phyloP scores from a whole-genome alignment of 2,329 filamentous ascomycete species.

The Aspergillus amoenus region DNA sequence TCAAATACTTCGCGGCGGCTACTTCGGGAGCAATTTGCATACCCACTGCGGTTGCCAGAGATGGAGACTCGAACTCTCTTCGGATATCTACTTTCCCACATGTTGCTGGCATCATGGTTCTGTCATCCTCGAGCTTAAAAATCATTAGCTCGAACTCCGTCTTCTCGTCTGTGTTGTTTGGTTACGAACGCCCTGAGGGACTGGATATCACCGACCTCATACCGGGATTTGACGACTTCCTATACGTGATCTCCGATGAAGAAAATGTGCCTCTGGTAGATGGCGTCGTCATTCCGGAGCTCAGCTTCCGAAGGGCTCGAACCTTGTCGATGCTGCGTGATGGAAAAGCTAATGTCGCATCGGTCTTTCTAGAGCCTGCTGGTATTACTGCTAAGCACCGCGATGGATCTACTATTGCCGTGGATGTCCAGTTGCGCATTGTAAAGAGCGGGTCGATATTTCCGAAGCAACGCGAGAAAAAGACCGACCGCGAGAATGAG shows the following conservation, averaged over 20 bases:
- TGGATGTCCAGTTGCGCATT: constrained; percentile 95
- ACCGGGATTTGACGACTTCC: constrained; percentile 80
- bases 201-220: constrained; percentile 77
- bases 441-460: constrained; percentile 80
- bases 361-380: constrained; percentile 78
- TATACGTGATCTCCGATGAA: constrained; percentile 79
- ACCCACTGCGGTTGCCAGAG: constrained; percentile 76
- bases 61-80: constrained; percentile 68
- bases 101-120: constrained; percentile 92
- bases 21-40: constrained; percentile 77
- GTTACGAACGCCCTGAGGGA: constrained; percentile 79
- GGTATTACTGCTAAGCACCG: constrained; percentile 83
- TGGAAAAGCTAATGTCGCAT: constrained; percentile 73
- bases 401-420: constrained; percentile 86
- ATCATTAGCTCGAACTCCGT: constrained; percentile 94
- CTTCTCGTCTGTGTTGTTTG: constrained; percentile 90
- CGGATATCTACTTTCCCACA: constrained; percentile 93
- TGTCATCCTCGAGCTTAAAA: constrained; percentile 73
- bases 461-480: constrained; percentile 59
- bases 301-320: constrained; percentile 87
- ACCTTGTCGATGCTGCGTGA: constrained; percentile 81
- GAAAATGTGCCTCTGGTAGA: constrained; percentile 81
- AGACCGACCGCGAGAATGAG: constrained; percentile 63
- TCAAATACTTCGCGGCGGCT: constrained; percentile 80
- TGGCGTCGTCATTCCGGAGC: constrained; percentile 95